Percentiles rank a stretch among this genome's conserved stretches.
Evolutionary conservation across 1,284 basidiomycete genomes (phyloP).

Genomic region (Tilletia horrida): DNA sequence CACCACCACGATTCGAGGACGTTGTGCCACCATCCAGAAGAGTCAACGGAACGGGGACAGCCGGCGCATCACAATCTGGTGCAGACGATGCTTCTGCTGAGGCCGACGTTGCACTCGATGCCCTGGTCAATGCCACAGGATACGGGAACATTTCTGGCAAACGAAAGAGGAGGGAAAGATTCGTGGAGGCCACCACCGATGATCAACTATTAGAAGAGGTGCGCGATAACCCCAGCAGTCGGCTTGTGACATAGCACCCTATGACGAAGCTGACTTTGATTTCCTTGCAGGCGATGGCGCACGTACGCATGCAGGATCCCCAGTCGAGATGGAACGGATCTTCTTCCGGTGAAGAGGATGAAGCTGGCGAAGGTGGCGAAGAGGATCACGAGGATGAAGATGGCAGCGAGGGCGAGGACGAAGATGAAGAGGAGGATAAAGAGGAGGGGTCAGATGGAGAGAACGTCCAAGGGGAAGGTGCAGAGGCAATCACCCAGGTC

Average conservation of each 20-base stretch:
- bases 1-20: constrained; percentile 65
- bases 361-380: constrained; percentile 17
- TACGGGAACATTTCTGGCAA: constrained; percentile 29
- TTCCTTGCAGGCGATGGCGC: constrained; percentile 31
- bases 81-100: neutral
- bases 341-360: neutral
- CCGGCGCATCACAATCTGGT: neutral
- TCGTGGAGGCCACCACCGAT: constrained; percentile 22
- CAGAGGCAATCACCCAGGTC: constrained; percentile 68
- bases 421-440: too few species aligned
- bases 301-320: constrained; percentile 28
- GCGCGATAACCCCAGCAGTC: constrained; percentile 2
- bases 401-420: constrained; percentile 19
- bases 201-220: constrained; percentile 41
- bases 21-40: constrained; percentile 31
- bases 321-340: too few species aligned
- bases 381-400: constrained; percentile 28
- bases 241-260: neutral
- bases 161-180: neutral
- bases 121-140: constrained; percentile 46
- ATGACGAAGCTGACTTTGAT: neutral
- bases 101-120: constrained; percentile 30
- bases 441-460: neutral
- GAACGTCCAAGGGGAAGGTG: constrained; percentile 27
- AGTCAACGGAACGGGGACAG: neutral